Percentiles rank a stretch among this genome's conserved stretches.
phyloP scores from a whole-genome alignment of 129 eudicot genomes.

The Helichrysum umbraculigerum region DNA sequence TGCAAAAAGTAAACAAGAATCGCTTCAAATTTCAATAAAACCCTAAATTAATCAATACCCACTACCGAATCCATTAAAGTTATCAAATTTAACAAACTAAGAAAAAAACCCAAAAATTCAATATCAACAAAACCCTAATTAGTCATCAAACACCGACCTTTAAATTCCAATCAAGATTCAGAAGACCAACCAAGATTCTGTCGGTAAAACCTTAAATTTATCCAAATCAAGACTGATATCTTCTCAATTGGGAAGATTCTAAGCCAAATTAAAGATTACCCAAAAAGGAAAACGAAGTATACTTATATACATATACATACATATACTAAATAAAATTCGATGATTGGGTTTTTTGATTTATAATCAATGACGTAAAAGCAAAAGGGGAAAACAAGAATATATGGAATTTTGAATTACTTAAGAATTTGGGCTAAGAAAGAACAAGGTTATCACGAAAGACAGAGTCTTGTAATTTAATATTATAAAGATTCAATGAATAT shows the following conservation, averaged over 20 bases:
- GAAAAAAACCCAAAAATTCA: constrained; percentile 23
- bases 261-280: constrained; percentile 21
- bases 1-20: constrained; percentile 12
- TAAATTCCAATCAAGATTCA: constrained; percentile 24
- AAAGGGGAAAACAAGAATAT: constrained; percentile 25
- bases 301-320: not conserved
- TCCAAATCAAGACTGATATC: constrained; percentile 29
- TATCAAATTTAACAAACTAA: constrained; percentile 8
- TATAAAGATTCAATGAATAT: constrained; percentile 22
- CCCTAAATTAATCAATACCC: constrained; percentile 35
- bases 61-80: constrained; percentile 21
- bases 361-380: constrained; percentile 42
- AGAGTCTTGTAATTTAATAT: constrained; percentile 21
- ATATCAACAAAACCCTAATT: constrained; percentile 31
- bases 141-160: constrained; percentile 16
- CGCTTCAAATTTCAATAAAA: constrained; percentile 31
- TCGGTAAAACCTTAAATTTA: constrained; percentile 23
- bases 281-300: constrained; percentile 23
- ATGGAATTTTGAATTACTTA: constrained; percentile 39
- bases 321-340: constrained; percentile 16
- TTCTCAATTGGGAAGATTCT: constrained; percentile 10
- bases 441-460: constrained; percentile 43
- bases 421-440: constrained; percentile 33
- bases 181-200: constrained; percentile 34
- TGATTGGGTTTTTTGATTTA: constrained; percentile 24